These are phyloP conservation scores for Fallopia convolvulus DNA, from an alignment of 148 eudicot genomes.

Conservation along the genomic window DNA sequence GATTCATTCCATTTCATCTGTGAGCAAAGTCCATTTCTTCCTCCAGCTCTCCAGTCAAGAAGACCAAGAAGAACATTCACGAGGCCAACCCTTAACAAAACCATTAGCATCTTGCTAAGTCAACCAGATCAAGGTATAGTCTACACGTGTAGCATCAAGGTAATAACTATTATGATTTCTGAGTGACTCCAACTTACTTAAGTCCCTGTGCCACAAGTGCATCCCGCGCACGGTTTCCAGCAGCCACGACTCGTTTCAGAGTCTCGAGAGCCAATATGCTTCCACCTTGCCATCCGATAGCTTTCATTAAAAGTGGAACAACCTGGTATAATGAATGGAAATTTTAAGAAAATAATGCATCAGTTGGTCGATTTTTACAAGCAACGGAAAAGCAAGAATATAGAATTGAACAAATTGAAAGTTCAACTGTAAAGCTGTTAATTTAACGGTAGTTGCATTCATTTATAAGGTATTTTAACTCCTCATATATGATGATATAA, in stretches of 20 bases:
- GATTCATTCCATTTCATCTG: conserved; percentile 99
- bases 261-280: conserved; percentile 97
- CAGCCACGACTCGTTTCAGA: conserved; percentile 91
- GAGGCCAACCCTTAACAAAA: conserved; percentile 74
- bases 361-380: background rate
- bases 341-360: background rate
- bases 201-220: conserved; percentile 99
- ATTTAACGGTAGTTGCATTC: background rate
- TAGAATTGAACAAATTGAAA: background rate
- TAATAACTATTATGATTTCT: background rate
- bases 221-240: conserved; percentile 98
- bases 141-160: background rate
- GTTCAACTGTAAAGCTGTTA: background rate
- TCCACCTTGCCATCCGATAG: conserved; percentile 99
- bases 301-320: conserved; percentile 99
- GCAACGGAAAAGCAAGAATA: background rate
- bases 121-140: background rate
- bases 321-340: conserved; percentile 39
- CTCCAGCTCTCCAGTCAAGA: conserved; percentile 99
- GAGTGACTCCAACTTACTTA: conserved; percentile 43
- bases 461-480: background rate
- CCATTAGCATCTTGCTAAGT: background rate
- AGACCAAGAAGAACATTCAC: conserved; percentile 96
- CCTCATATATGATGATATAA: background rate
- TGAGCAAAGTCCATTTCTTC: conserved; percentile 80